A percentile compares a stretch with the other conserved stretches of the same genome.
Evolutionary conservation across 2,329 filamentous ascomycete species (phyloP).

Genomic region (Aspergillus flavus): DNA sequence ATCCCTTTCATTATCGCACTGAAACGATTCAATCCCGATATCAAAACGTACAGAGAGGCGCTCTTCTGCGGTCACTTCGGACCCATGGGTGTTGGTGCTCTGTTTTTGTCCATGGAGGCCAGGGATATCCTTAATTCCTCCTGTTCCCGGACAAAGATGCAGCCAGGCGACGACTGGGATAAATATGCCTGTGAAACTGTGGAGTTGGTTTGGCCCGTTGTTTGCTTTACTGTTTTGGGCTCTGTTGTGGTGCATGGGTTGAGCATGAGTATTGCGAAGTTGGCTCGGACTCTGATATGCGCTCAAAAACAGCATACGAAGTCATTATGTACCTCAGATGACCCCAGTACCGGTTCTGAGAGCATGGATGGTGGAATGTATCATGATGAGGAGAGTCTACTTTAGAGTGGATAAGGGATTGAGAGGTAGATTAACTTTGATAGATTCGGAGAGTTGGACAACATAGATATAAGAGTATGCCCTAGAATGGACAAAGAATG

Average conservation of each 20-base stretch:
- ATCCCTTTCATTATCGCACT: not conserved
- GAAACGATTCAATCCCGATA: not conserved
- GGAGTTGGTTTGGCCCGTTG: not conserved
- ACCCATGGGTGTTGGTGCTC: not conserved
- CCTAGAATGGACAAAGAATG: not conserved
- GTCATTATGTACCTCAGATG: not conserved
- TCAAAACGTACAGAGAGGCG: not conserved
- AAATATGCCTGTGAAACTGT: not conserved
- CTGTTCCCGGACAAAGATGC: not conserved
- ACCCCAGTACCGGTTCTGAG: not conserved
- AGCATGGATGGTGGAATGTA: not conserved
- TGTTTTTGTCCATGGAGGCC: constrained; percentile 1
- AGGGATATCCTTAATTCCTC: not conserved
- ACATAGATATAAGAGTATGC: not conserved
- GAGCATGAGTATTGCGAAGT: not conserved
- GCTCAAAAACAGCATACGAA: not conserved
- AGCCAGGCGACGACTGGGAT: not conserved
- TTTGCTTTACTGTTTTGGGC: not conserved
- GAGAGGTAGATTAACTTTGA: not conserved
- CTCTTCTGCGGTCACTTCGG: constrained; percentile 4
- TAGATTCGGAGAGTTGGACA: not conserved
- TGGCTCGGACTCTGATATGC: not conserved
- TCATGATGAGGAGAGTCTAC: not conserved
- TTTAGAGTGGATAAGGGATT: not conserved
- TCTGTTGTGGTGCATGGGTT: constrained; percentile 2